Conservation (phyloP, 2,329 filamentous ascomycete genomes). For the Capronia epimyces region DNA sequence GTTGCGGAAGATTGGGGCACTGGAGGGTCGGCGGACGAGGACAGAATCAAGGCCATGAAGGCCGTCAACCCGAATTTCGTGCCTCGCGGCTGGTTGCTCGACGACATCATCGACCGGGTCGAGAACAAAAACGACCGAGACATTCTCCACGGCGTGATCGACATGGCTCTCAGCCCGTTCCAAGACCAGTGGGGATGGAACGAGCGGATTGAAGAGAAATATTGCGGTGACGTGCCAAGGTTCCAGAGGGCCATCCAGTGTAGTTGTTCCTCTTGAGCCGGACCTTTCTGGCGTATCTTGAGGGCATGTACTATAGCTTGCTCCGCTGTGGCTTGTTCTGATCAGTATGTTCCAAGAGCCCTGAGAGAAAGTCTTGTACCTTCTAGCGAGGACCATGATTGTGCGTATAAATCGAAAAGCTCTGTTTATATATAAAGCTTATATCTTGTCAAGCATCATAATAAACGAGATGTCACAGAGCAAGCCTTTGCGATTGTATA, state of each 20-base stretch:
- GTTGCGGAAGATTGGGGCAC: conserved; percentile 70
- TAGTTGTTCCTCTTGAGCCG: conserved; percentile 69
- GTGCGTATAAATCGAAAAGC: too few relatives aligned
- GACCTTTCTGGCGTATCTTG: too few relatives aligned
- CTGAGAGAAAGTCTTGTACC: too few relatives aligned
- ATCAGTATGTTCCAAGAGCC: too few relatives aligned
- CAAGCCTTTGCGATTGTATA: too few relatives aligned
- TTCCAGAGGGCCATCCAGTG: conserved; percentile 80
- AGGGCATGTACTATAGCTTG: too few relatives aligned
- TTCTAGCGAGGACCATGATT: too few relatives aligned
- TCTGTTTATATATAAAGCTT: too few relatives aligned
- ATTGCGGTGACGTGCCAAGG: conserved; percentile 78
- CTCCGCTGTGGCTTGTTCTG: too few relatives aligned
- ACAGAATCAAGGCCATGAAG: conserved; percentile 70
- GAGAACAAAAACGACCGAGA: conserved; percentile 78
- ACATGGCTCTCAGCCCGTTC: conserved; percentile 79
- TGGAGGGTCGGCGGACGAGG: conserved; percentile 48
- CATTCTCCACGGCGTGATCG: conserved; percentile 70
- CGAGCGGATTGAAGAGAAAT: conserved; percentile 69
- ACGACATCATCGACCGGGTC: conserved; percentile 85
- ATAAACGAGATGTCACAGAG: too few relatives aligned
- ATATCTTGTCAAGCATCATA: too few relatives aligned
- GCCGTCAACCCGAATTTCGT: conserved; percentile 88
- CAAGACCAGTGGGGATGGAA: conserved; percentile 62
- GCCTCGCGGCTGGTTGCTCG: conserved; percentile 83